Percentiles rank a stretch among this genome's conserved stretches.
Conservation (phyloP, 2,329 filamentous ascomycete species). For the Samsoniella hepiali region DNA sequence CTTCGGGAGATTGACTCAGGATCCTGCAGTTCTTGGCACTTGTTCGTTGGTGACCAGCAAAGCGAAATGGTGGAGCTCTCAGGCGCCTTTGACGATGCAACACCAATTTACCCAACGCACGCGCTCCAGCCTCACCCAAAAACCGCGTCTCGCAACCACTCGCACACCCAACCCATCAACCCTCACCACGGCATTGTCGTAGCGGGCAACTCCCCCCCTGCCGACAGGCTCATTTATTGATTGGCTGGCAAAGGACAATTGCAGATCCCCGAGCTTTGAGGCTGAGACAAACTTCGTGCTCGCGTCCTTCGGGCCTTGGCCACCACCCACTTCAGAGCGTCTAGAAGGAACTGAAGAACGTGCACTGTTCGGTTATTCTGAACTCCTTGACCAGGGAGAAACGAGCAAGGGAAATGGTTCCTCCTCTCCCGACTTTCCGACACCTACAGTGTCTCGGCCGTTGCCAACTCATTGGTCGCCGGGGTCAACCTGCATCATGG, state of each 20-base stretch:
- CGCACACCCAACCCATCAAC: no score
- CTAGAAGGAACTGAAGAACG: neutral
- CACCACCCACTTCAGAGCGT: neutral
- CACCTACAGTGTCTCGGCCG: neutral
- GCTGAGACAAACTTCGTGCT: constrained; percentile 6
- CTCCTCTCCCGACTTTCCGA: neutral
- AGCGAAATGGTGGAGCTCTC: neutral
- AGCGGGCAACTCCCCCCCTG: neutral
- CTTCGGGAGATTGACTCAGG: neutral
- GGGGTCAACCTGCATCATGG: neutral
- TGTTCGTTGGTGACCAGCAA: neutral
- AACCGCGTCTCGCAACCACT: neutral
- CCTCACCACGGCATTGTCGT: neutral
- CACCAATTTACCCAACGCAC: neutral
- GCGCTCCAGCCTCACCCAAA: neutral
- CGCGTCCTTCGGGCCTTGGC: neutral
- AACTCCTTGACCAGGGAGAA: neutral
- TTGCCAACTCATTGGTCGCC: neutral
- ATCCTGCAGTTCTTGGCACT: neutral
- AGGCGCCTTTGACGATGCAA: neutral
- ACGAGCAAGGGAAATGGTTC: neutral
- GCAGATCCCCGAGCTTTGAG: neutral
- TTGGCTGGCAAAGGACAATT: neutral
- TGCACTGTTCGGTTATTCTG: neutral
- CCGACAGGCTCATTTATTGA: no score